These are phyloP conservation scores for Cucurbita maxima DNA, from an alignment of 306 rosid species.

Conservation along the genomic window DNA sequence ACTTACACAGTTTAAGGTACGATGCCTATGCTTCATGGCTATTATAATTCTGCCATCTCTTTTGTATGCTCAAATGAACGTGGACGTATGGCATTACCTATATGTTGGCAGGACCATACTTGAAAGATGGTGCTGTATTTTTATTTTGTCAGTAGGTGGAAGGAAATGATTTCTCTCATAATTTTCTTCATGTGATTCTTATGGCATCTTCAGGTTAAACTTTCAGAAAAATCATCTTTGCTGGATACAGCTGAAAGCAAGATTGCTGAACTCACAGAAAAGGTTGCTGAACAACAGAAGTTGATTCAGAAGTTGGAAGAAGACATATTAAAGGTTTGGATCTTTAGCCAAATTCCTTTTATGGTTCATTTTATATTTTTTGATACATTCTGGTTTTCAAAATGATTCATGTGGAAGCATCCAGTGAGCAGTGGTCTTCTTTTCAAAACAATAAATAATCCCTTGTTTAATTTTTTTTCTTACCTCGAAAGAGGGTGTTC, in stretches of 20 bases:
- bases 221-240: constrained; percentile 55
- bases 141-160: not conserved
- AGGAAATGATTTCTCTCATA: not conserved
- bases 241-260: constrained; percentile 64
- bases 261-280: constrained; percentile 45
- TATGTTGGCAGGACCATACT: not conserved
- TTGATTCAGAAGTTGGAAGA: constrained; percentile 93
- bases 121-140: not conserved
- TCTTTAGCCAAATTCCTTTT: constrained; percentile 4
- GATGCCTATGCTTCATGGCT: not conserved
- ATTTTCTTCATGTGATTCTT: constrained; percentile 3
- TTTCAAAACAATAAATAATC: not conserved
- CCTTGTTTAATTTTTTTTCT: not conserved
- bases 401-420: not conserved
- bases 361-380: not conserved
- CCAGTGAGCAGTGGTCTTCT: not conserved
- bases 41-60: not conserved
- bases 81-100: not conserved
- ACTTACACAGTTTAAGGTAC: constrained; percentile 82
- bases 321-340: constrained; percentile 77
- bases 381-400: not conserved
- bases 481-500: not conserved
- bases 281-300: constrained; percentile 65
- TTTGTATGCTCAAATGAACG: not conserved
- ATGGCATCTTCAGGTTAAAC: constrained; percentile 43